Evolutionary conservation across 306 rosid genomes (phyloP), one percentile per base, ranked within the genome.

Genomic region (Vachellia pachyceras): DNA sequence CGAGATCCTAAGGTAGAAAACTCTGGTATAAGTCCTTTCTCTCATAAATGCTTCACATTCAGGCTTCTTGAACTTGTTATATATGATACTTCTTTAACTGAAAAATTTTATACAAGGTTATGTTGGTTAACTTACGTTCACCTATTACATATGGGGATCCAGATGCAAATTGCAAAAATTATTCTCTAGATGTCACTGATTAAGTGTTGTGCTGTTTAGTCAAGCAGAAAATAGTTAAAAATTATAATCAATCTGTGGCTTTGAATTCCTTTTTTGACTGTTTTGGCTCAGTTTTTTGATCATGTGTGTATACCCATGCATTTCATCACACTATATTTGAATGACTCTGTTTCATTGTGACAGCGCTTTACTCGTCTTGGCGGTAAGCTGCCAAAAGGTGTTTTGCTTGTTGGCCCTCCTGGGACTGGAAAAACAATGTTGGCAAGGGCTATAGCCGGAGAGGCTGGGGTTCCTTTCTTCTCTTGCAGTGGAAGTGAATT

Each of bases 291-390:
- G 46, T 57, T 60, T 68, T 63, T 35, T 37, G 25, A 47, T 74
- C 40, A 29, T 29, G 33, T 29, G 33, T 29, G 33, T 2, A 11
- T 20, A 75, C 78, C 17, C 47, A 12, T 72, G 45, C 54, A 46
- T 57, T 9, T 78, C 41, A 29, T 71, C 55, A 54, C 54, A 55
- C 52, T 61, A 81, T 78, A 5, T 60, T 45, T 76, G 9, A 60
- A 49, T 81, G 72, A 77, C 54, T 58, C 13, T 37, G 79, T 87
- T 79, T 79, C 82, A 35, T 72, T 84, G 85, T 60, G 69, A 78
- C 92, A 93, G 99, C 94, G 98, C 73, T 93, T 95, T 84, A 95
- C 99, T 78, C 97, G 98, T 73, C 90, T 95, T 20, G 99, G 99
- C 35, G 99, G 99, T 39, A 93, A 92, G 88, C 94, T 95, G 39